Conservation (phyloP, 805 yeast genomes). For the Pichia exigua region DNA sequence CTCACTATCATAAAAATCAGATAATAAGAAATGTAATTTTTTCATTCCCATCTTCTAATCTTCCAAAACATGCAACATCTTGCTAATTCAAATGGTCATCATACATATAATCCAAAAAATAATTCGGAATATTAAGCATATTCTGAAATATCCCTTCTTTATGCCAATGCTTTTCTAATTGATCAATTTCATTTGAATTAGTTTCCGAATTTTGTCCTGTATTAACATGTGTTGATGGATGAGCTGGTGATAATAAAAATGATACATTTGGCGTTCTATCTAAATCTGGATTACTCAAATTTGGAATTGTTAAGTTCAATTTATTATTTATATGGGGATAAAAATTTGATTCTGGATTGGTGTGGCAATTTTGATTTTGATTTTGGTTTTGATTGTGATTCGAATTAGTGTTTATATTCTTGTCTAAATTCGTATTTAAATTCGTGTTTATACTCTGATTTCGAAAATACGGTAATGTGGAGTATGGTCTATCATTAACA, state of each 20-base stretch:
- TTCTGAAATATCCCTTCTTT: slow-evolving; percentile 19
- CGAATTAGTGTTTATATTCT: neutral
- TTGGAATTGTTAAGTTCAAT: neutral
- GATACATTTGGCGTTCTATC: slow-evolving; percentile 2
- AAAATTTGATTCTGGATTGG: neutral
- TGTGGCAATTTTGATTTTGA: no score
- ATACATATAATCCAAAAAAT: slow-evolving; percentile 18
- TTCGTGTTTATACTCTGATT: neutral
- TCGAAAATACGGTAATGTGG: slow-evolving; percentile 2
- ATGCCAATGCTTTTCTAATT: neutral
- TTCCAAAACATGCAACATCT: no score
- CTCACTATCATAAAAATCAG: no score
- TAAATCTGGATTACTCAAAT: neutral
- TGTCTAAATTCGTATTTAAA: neutral
- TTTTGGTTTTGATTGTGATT: no score
- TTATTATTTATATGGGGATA: neutral
- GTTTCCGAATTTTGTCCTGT: neutral
- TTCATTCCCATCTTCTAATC: no score
- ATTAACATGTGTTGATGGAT: neutral
- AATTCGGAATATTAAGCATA: slow-evolving; percentile 27
- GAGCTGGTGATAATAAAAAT: slow-evolving; percentile 5
- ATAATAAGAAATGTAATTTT: no score
- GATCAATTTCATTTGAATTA: neutral
- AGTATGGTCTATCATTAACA: neutral
- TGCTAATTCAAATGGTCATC: neutral